Percentiles rank a stretch among this genome's conserved stretches.
These are phyloP conservation scores for Jatropha podagrica DNA, from an alignment of 441 rosid species.

Conservation along the genomic window DNA sequence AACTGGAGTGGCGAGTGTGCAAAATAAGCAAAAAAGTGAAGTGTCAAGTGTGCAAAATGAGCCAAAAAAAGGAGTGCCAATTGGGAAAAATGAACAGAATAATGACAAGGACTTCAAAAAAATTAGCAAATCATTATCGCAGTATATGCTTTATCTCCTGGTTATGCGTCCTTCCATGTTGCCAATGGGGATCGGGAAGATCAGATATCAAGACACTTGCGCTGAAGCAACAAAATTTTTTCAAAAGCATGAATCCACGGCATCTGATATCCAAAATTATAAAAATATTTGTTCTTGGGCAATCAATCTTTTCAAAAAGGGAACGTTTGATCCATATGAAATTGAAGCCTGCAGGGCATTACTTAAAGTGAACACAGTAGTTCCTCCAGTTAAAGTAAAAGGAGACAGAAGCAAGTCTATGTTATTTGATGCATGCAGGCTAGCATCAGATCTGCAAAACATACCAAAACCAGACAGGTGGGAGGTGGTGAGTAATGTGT, in stretches of 20 bases:
- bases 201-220: slow-evolving; percentile 32
- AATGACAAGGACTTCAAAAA: background rate
- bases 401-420: slow-evolving; percentile 43
- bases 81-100: background rate
- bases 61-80: background rate
- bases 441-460: slow-evolving; percentile 13
- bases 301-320: background rate
- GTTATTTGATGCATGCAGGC: slow-evolving; percentile 32
- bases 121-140: slow-evolving; percentile 25
- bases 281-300: background rate
- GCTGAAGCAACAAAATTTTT: slow-evolving; percentile 26
- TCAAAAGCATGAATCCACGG: slow-evolving; percentile 12
- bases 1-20: background rate
- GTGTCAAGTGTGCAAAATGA: too few relatives aligned
- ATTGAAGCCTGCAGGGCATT: slow-evolving; percentile 20
- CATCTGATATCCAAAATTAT: background rate
- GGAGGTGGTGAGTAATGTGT: slow-evolving; percentile 27
- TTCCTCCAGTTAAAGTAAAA: slow-evolving; percentile 19
- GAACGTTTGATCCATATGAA: background rate
- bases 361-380: slow-evolving; percentile 25
- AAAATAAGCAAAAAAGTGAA: background rate
- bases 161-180: slow-evolving; percentile 35
- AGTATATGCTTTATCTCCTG: slow-evolving; percentile 34
- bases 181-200: slow-evolving; percentile 37
- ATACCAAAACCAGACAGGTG: slow-evolving; percentile 14